phyloP scores from a whole-genome alignment of 805 yeast species.

The Candida endomychidarum region DNA sequence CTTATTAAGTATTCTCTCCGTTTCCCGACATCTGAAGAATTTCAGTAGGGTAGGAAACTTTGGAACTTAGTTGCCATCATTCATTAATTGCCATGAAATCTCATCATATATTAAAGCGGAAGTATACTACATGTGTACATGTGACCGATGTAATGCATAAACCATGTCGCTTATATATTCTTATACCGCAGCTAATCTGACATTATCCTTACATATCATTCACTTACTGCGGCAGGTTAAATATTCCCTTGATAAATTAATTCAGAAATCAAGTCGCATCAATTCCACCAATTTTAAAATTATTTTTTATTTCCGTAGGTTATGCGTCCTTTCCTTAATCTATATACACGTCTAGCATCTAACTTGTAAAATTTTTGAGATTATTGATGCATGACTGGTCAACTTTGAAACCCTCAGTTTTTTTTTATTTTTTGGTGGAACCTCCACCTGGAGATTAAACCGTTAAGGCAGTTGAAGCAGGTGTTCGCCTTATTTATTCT shows the following conservation, averaged over 20 bases:
- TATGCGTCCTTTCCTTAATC: not conserved
- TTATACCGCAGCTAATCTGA: not conserved
- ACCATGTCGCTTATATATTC: not conserved
- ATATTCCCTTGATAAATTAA: not conserved
- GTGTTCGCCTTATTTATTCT: too few relatives aligned
- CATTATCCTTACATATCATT: not conserved
- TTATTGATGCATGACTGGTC: not conserved
- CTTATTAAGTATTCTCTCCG: too few relatives aligned
- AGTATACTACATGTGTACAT: too few relatives aligned
- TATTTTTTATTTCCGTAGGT: conserved; percentile 3
- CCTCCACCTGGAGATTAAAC: too few relatives aligned
- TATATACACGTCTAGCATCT: conserved; percentile 2
- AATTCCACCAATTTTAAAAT: conserved; percentile 2
- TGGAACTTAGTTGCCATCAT: too few relatives aligned
- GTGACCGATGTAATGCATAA: too few relatives aligned
- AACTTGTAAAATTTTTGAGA: conserved; percentile 3
- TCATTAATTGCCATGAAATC: too few relatives aligned
- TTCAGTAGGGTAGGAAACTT: too few relatives aligned
- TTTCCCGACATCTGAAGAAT: too few relatives aligned
- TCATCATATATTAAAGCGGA: too few relatives aligned
- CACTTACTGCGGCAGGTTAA: not conserved
- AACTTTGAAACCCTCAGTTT: not conserved
- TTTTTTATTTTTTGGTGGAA: not conserved
- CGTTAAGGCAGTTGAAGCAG: too few relatives aligned
- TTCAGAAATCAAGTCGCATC: conserved; percentile 1